A percentile compares a stretch with the other conserved stretches of the same genome.
Evolutionary conservation across 768 basidiomycete species (phyloP).

Genomic region (Royoungia palumana): DNA sequence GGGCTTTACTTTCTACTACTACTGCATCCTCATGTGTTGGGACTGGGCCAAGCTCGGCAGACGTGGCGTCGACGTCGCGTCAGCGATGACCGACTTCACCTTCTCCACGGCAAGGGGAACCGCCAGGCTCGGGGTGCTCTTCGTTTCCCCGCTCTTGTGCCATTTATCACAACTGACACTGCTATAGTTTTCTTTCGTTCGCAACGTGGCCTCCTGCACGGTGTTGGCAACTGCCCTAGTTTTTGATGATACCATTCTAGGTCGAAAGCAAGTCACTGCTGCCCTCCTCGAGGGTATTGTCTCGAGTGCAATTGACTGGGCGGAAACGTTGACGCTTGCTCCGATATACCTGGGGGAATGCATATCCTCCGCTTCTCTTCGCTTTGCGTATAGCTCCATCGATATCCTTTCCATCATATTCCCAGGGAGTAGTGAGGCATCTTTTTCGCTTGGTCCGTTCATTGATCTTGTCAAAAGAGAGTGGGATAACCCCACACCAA

Average conservation of each 20-base stretch:
- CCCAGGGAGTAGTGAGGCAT: slow-evolving; percentile 72
- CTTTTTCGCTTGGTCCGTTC: slow-evolving; percentile 78
- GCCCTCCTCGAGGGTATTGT: slow-evolving; percentile 58
- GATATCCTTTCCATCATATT: slow-evolving; percentile 71
- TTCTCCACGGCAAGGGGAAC: slow-evolving; percentile 66
- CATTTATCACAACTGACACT: slow-evolving; percentile 4
- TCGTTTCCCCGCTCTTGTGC: slow-evolving; percentile 4
- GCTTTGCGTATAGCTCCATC: slow-evolving; percentile 72
- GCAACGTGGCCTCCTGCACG: slow-evolving; percentile 56
- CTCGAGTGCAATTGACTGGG: slow-evolving; percentile 56
- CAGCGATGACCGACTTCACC: slow-evolving; percentile 56
- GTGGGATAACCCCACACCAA: slow-evolving; percentile 56
- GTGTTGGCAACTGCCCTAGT: slow-evolving; percentile 56
- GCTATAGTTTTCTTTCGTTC: slow-evolving; percentile 62
- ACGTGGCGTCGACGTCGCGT: slow-evolving; percentile 65
- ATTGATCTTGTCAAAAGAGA: slow-evolving; percentile 77
- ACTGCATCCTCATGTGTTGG: slow-evolving; percentile 23
- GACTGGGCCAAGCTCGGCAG: slow-evolving; percentile 45
- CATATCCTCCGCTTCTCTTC: slow-evolving; percentile 68
- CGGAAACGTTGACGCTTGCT: slow-evolving; percentile 69
- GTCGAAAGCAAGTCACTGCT: slow-evolving; percentile 55
- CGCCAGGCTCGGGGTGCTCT: slow-evolving; percentile 66
- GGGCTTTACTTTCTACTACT: slow-evolving; percentile 2
- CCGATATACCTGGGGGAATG: slow-evolving; percentile 76
- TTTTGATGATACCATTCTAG: slow-evolving; percentile 67